These are phyloP conservation scores for Penicillium desertorum DNA, from an alignment of 495 filamentous ascomycete species.

Conservation along the genomic window DNA sequence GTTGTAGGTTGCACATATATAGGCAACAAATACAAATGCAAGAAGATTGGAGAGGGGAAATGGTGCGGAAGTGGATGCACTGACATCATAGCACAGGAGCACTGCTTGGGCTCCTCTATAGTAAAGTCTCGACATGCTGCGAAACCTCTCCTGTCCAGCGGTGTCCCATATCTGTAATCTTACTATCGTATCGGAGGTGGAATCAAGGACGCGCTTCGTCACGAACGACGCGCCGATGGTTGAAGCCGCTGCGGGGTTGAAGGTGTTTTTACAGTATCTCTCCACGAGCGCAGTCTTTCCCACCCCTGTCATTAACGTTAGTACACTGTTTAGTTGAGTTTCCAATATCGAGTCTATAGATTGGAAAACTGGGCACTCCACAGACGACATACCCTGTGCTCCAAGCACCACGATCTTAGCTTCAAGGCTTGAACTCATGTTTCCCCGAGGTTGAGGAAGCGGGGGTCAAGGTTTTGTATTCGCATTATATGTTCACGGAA, in stretches of 20 bases:
- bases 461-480: constrained; percentile 30
- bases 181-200: constrained; percentile 73
- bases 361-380: not conserved
- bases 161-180: constrained; percentile 93
- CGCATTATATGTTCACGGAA: constrained; percentile 28
- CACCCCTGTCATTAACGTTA: constrained; percentile 57
- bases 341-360: not conserved
- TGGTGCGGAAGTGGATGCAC: constrained; percentile 1
- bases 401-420: constrained; percentile 92
- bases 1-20: not conserved
- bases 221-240: constrained; percentile 94
- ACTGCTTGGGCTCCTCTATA: constrained; percentile 94
- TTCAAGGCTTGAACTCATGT: constrained; percentile 75
- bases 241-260: constrained; percentile 66
- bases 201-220: constrained; percentile 87
- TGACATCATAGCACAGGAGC: constrained; percentile 80
- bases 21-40: not conserved
- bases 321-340: constrained; percentile 3
- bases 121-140: constrained; percentile 88
- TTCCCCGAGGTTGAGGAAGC: constrained; percentile 33
- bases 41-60: not conserved
- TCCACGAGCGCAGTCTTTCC: constrained; percentile 93
- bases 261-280: constrained; percentile 79
- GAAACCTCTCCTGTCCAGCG: constrained; percentile 93
- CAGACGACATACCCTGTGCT: constrained; percentile 58